These are phyloP conservation scores for Podaxis sp. DNA, from an alignment of 768 basidiomycete genomes.

Conservation along the genomic window DNA sequence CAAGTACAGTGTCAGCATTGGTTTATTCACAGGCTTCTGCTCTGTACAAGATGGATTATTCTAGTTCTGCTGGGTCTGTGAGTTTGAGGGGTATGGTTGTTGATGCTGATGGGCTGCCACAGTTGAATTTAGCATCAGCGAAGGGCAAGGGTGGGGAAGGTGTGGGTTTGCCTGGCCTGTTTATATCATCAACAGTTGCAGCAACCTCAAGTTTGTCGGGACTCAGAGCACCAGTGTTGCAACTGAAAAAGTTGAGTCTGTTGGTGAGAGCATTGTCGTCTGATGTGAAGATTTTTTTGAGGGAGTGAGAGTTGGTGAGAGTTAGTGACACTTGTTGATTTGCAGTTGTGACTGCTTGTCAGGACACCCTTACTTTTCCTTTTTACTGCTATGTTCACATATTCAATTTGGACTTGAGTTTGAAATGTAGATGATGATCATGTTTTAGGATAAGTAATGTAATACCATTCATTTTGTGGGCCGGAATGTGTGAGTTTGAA, in stretches of 20 bases:
- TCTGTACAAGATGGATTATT: neutral
- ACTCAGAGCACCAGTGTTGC: slow-evolving; percentile 1
- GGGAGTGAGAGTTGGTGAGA: no score
- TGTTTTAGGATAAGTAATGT: no score
- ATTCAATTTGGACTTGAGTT: no score
- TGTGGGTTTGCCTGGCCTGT: neutral
- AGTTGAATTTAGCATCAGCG: neutral
- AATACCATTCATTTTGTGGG: no score
- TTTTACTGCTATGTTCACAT: no score
- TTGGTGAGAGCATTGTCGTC: slow-evolving; percentile 19
- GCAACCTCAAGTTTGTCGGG: neutral
- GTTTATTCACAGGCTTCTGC: neutral
- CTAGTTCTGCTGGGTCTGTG: neutral
- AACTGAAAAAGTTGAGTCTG: slow-evolving; percentile 26
- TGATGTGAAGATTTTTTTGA: slow-evolving; percentile 20
- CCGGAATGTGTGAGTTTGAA: no score
- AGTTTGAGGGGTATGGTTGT: neutral
- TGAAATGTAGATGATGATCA: no score
- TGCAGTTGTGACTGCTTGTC: no score
- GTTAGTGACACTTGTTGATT: no score
- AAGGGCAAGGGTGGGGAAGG: neutral
- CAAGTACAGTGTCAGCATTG: neutral
- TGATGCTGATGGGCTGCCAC: neutral
- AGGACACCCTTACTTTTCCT: no score
- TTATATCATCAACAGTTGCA: neutral